Evolutionary conservation across 805 yeast species (phyloP).

Genomic region (Candida piceae): DNA sequence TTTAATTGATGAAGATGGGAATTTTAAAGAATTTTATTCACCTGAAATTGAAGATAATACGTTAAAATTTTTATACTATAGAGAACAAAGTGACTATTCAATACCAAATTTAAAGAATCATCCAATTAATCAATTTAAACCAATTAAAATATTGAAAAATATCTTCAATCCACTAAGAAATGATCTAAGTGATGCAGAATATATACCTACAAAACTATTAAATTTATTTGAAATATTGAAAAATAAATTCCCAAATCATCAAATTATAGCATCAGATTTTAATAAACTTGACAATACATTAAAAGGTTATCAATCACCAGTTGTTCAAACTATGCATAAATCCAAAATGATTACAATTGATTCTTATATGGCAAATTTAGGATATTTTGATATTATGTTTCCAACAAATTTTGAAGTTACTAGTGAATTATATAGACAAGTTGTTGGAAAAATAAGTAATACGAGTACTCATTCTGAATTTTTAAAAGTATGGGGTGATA

Average conservation of each 20-base stretch:
- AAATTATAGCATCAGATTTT: constrained; percentile 71
- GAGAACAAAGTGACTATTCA: constrained; percentile 42
- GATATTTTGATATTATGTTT: constrained; percentile 81
- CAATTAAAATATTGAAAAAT: constrained; percentile 40
- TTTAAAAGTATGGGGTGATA: constrained; percentile 65
- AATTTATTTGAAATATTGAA: constrained; percentile 61
- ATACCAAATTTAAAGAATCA: constrained; percentile 34
- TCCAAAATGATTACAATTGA: constrained; percentile 64
- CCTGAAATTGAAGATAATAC: constrained; percentile 58
- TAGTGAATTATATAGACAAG: constrained; percentile 54
- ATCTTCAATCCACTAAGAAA: constrained; percentile 61
- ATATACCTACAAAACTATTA: constrained; percentile 70
- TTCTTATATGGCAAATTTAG: constrained; percentile 80
- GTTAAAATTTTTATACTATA: constrained; percentile 46
- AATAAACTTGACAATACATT: constrained; percentile 42
- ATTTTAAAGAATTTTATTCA: constrained; percentile 66
- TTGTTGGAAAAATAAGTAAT: constrained; percentile 54
- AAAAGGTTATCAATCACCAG: constrained; percentile 66
- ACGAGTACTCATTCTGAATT: constrained; percentile 60
- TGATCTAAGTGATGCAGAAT: constrained; percentile 66
- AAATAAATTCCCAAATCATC: constrained; percentile 69
- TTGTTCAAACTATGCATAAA: constrained; percentile 70
- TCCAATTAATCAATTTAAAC: constrained; percentile 53
- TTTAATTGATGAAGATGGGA: constrained; percentile 64
- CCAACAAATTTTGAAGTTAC: constrained; percentile 71